Percentiles rank a stretch among this genome's conserved stretches.
Conservation (phyloP, 345 rosid genomes). For the Citrus cavaleriei region DNA sequence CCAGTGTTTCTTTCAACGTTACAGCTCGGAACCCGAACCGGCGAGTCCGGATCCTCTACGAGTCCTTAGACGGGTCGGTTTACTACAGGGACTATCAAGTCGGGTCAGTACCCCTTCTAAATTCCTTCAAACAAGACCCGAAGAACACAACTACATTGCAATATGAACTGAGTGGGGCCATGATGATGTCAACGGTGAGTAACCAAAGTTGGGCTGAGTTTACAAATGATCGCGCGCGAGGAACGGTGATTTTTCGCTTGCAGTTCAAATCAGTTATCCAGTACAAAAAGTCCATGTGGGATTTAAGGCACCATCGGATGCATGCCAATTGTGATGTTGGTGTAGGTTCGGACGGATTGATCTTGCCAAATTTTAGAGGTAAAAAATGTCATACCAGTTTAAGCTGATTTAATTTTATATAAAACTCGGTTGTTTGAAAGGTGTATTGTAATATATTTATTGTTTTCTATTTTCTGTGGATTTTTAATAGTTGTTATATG, state of each 20-base stretch:
- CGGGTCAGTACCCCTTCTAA: conserved; percentile 10
- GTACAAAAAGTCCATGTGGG: conserved; percentile 28
- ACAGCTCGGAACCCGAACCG: conserved; percentile 32
- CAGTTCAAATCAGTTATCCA: conserved; percentile 13
- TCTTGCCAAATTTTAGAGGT: conserved; percentile 11
- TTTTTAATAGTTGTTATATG: neutral
- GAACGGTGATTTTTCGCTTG: conserved; percentile 19
- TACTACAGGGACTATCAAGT: conserved; percentile 20
- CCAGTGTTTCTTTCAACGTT: conserved; percentile 20
- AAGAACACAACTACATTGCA: conserved; percentile 21
- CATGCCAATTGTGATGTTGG: conserved; percentile 25
- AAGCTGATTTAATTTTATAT: neutral
- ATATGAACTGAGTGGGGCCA: conserved; percentile 16
- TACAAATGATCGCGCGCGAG: conserved; percentile 13
- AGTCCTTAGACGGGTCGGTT: conserved; percentile 16
- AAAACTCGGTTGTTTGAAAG: neutral
- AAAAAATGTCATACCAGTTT: conserved; percentile 22
- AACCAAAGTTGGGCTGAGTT: conserved; percentile 28
- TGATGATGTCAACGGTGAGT: conserved; percentile 14
- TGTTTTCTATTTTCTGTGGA: neutral
- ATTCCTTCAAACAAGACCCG: conserved; percentile 25
- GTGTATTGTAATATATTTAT: neutral
- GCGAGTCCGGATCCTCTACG: conserved; percentile 25
- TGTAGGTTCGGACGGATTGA: conserved; percentile 28
- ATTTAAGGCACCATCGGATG: conserved; percentile 24